A percentile compares a stretch with the other conserved stretches of the same genome.
Conservation (phyloP, 2,329 filamentous ascomycete species). For the Nigrospora oryzae region DNA sequence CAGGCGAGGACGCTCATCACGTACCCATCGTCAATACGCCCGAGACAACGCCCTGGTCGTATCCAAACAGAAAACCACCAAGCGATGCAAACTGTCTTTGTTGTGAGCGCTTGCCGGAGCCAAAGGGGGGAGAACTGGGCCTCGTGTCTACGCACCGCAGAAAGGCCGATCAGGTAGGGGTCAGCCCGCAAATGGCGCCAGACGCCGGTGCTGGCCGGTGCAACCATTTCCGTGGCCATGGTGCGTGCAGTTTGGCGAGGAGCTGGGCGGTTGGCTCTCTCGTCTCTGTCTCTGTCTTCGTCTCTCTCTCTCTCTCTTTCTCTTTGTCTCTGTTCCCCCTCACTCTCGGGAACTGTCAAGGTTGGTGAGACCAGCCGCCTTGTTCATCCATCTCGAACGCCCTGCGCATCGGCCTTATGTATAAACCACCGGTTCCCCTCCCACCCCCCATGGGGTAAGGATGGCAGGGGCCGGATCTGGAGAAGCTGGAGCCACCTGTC, state of each 20-base stretch:
- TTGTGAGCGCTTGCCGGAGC: too few relatives aligned
- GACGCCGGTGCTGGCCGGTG: neutral
- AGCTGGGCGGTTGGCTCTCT: too few relatives aligned
- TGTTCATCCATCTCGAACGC: too few relatives aligned
- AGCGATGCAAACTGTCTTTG: neutral
- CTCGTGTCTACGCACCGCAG: neutral
- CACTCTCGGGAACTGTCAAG: neutral
- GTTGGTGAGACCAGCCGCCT: too few relatives aligned
- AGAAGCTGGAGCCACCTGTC: too few relatives aligned
- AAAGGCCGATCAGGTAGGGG: neutral
- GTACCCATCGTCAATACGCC: slow-evolving; percentile 39
- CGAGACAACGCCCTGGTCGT: slow-evolving; percentile 40
- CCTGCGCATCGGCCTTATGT: too few relatives aligned
- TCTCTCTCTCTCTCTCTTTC: neutral
- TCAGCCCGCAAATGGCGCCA: neutral
- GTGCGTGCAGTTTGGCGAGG: too few relatives aligned
- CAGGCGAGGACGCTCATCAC: slow-evolving; percentile 17
- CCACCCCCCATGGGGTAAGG: neutral
- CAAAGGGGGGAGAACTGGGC: too few relatives aligned
- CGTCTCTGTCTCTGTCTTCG: neutral
- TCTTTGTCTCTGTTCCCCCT: too few relatives aligned
- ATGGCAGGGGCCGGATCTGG: neutral
- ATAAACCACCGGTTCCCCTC: too few relatives aligned
- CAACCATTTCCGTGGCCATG: neutral
- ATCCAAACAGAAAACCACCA: slow-evolving; percentile 37